Evolutionary conservation across 2,329 filamentous ascomycete genomes (phyloP), one percentile per base, ranked within the genome.

Genomic region (Tolypocladium capitatum): DNA sequence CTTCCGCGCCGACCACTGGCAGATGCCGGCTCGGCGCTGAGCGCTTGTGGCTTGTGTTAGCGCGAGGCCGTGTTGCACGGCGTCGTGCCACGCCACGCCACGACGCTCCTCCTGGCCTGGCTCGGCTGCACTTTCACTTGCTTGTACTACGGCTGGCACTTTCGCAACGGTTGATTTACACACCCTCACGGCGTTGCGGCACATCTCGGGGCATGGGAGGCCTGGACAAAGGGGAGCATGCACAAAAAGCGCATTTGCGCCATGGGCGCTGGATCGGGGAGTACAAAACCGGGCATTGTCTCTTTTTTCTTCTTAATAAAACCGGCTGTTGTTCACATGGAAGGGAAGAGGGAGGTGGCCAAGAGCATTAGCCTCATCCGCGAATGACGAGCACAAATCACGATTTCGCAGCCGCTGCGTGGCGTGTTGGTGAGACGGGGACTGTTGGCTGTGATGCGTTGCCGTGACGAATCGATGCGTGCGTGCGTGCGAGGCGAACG

Each of bases 1-100:
- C 64, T 81, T 80, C 58, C 71, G 75, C 30, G 62, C 66, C 24
- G 76, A 81, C 49, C 70, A 75, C 59, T 80, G 77, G 75, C 67
- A 72, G 46, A 61, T 63, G 33, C 59, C 61, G 42, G 52, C 54
- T 42, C 59, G 56, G 46, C 60, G 56, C 49, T 63, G 53, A 60
- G 49, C 43, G n/a, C n/a, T n/a, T n/a, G n/a, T n/a, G n/a, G n/a
- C n/a, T n/a, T n/a, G n/a, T n/a, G n/a, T n/a, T n/a, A n/a, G n/a
- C n/a, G n/a, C n/a, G n/a, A n/a, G n/a, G n/a, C n/a, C n/a, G n/a
- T n/a, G n/a, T n/a, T n/a, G n/a, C n/a, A n/a, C n/a, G n/a, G n/a
- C n/a, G n/a, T n/a, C n/a, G n/a, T n/a, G n/a, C n/a, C n/a, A n/a
- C n/a, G n/a, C n/a, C n/a, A n/a, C n/a, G n/a, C n/a, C n/a, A n/a